Base-by-base conservation (phyloP, 2,329 filamentous ascomycete genomes). In the Helminthosporium solani region DNA sequence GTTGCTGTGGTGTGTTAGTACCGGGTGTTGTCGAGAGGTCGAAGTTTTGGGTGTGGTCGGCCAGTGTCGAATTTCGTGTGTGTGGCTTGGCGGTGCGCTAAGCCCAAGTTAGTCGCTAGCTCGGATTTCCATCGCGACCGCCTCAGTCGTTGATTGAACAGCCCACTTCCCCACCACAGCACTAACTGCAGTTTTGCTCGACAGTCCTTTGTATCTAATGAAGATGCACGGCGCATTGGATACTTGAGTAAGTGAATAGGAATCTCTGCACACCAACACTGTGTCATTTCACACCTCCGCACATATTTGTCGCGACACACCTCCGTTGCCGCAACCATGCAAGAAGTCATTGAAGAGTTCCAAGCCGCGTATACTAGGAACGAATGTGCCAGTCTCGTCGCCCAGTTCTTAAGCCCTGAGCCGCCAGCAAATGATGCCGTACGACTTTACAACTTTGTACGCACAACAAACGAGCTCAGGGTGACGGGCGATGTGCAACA, bases 341-440 rank as follows among this genome's bases (percentile, higher is more conserved):
- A 91, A 63, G 73, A 78, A 42, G 74, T 94, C 41, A 87, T 95
- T 61, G 74, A 77, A 33, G 83, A 88, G 49, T 95, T 96, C 67
- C 82, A 81, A 44, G 73, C 80, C 46, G 88, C 88, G 31, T 80
- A 90, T 61, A 70, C 75, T 38, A 70, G 74, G 23, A 77, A 79
- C 46, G 82, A 88, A 65, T n/a, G 9, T 12, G 90, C 90, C 49
- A 86, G 87, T 60, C 77, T 78, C 39, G 80, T 97, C 30, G 86
- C 90, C 16, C 79, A 82, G 49, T 87, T 87, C 8, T 75, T 97
- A 47, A 86, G 82, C 12, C 91, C 92, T 28, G 77, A 86, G 47
- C 70, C 86, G 39, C 81, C 86, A 3, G 60, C 76, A 23, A 72
- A 79, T 37, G 76, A 89, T 47, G 80, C 85, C 31, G 77, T 83